A percentile compares a stretch with the other conserved stretches of the same genome.
Evolutionary conservation across 116 monocot genomes (phyloP).

Genomic region (Cymodocea nodosa): DNA sequence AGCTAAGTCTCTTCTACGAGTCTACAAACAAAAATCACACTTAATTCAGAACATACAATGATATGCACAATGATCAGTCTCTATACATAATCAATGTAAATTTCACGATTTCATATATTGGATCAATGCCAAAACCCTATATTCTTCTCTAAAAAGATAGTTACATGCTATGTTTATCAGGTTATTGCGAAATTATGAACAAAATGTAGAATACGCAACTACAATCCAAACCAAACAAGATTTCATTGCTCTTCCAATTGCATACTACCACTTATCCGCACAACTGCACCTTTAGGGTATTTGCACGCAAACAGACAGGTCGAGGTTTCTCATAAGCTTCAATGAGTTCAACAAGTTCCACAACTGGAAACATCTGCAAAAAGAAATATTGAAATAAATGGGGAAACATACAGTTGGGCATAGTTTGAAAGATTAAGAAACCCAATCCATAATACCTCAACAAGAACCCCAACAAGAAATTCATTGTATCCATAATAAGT

Average conservation of each 20-base stretch:
- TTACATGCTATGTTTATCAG: too few species aligned
- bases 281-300: constrained; percentile 68
- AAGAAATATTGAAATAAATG: background rate
- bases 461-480: constrained; percentile 53
- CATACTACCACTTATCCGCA: background rate
- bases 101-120: too few species aligned
- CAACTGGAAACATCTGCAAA: constrained; percentile 69
- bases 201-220: too few species aligned
- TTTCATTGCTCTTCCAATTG: too few species aligned
- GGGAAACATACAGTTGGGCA: background rate
- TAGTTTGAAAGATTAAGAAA: background rate
- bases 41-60: background rate
- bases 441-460: constrained; percentile 34
- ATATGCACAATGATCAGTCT: background rate
- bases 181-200: too few species aligned
- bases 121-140: too few species aligned
- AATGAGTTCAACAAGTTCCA: constrained; percentile 70
- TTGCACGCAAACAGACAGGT: constrained; percentile 67
- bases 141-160: too few species aligned
- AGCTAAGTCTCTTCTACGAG: constrained; percentile 78
- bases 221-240: too few species aligned
- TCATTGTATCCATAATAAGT: constrained; percentile 90
- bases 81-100: background rate
- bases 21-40: constrained; percentile 20
- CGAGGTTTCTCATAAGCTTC: constrained; percentile 78